Conservation (phyloP, 768 basidiomycete genomes). For the Lanmaoa rubissima region DNA sequence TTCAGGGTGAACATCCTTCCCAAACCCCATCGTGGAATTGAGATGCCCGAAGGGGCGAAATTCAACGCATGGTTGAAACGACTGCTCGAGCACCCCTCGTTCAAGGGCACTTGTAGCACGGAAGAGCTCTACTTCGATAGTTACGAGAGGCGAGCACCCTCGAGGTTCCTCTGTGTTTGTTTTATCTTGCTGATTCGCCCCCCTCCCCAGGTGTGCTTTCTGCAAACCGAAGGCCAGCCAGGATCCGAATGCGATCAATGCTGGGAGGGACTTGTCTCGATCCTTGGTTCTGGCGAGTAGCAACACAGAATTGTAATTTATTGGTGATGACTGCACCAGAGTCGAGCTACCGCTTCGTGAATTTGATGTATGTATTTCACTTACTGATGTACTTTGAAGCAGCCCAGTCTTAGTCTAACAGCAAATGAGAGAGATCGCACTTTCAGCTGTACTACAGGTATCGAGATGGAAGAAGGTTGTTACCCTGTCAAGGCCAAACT, state of each 20-base stretch:
- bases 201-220: slow-evolving; percentile 58
- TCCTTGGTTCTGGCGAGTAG: neutral
- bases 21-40: slow-evolving; percentile 66
- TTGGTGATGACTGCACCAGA: neutral
- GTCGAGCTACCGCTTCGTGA: neutral
- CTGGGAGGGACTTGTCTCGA: slow-evolving; percentile 62
- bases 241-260: neutral
- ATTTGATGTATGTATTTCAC: neutral
- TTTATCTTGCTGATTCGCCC: neutral
- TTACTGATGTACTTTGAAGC: neutral
- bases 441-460: no score
- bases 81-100: slow-evolving; percentile 58
- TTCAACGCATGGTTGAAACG: slow-evolving; percentile 53
- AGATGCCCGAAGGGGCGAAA: slow-evolving; percentile 46
- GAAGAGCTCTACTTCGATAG: slow-evolving; percentile 67
- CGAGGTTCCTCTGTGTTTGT: neutral
- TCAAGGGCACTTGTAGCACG: slow-evolving; percentile 67
- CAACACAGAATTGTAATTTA: neutral
- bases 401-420: neutral
- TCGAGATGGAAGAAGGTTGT: no score
- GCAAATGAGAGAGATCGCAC: no score
- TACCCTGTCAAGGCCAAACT: no score
- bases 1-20: slow-evolving; percentile 63
- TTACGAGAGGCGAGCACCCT: slow-evolving; percentile 56
- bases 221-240: slow-evolving; percentile 47